phyloP scores from a whole-genome alignment of 2,329 filamentous ascomycete genomes.

The Zymoseptoria brevis region DNA sequence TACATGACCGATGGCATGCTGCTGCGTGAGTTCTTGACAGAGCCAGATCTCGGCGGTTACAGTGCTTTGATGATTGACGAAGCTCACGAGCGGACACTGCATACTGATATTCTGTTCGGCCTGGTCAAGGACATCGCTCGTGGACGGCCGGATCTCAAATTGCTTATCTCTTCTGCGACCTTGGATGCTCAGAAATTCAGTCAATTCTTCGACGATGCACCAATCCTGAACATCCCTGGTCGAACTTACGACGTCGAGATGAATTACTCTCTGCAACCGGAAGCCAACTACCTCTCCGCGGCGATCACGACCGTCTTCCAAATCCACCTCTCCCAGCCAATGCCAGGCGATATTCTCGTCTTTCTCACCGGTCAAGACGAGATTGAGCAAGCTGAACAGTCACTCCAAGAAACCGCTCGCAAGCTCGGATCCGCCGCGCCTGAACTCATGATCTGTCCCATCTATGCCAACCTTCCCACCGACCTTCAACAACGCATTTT shows the following conservation, averaged over 20 bases:
- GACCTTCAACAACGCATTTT: slow-evolving; percentile 92
- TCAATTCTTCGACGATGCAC: slow-evolving; percentile 82
- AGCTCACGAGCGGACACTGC: slow-evolving; percentile 86
- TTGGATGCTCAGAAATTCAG: slow-evolving; percentile 92
- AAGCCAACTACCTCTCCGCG: slow-evolving; percentile 87
- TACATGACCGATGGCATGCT: slow-evolving; percentile 99
- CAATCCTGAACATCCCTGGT: slow-evolving; percentile 91
- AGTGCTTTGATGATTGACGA: slow-evolving; percentile 94
- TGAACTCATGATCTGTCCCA: slow-evolving; percentile 83
- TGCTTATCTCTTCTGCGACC: slow-evolving; percentile 89
- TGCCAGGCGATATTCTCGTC: slow-evolving; percentile 76
- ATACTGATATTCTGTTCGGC: slow-evolving; percentile 83
- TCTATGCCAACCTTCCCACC: slow-evolving; percentile 87
- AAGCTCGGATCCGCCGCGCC: slow-evolving; percentile 79
- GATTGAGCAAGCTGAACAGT: slow-evolving; percentile 79
- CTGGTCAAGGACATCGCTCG: slow-evolving; percentile 81
- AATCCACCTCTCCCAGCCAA: slow-evolving; percentile 78
- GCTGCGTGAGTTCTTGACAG: slow-evolving; percentile 79
- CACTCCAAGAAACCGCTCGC: slow-evolving; percentile 73
- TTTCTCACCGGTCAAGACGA: slow-evolving; percentile 96
- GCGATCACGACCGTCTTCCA: slow-evolving; percentile 92
- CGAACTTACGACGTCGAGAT: slow-evolving; percentile 84
- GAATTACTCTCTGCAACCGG: slow-evolving; percentile 81
- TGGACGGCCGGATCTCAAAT: slow-evolving; percentile 74
- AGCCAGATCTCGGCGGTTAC: slow-evolving; percentile 75